Evolutionary conservation across 257 asterid genomes (phyloP).

Genomic region (Primulina tabacum): DNA sequence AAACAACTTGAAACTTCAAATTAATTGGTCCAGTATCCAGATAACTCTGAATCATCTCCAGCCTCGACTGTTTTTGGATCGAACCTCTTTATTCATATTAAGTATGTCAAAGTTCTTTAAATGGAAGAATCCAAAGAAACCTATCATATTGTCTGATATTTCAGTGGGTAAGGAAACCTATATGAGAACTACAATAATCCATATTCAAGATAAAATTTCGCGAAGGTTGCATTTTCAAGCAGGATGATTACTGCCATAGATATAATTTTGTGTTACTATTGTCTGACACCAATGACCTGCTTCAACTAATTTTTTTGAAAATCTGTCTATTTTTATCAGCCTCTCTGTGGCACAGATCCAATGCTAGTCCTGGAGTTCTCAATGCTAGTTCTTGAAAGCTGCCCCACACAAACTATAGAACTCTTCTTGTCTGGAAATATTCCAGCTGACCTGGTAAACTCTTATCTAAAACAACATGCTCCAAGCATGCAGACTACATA

Average conservation of each 20-base stretch:
- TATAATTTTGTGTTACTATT: background rate
- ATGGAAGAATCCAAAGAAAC: no score
- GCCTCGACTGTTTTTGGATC: background rate
- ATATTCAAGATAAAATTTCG: no score
- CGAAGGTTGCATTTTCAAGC: background rate
- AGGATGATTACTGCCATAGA: background rate
- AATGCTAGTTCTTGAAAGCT: constrained; percentile 88
- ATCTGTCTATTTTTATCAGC: constrained; percentile 47
- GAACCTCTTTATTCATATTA: background rate
- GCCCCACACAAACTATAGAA: constrained; percentile 88
- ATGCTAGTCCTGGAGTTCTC: constrained; percentile 96
- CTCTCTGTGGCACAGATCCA: constrained; percentile 88
- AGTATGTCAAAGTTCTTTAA: background rate
- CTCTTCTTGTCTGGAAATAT: constrained; percentile 93
- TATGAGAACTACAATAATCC: background rate
- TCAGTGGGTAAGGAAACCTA: background rate
- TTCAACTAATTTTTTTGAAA: constrained; percentile 16
- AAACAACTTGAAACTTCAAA: background rate
- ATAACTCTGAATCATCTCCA: constrained; percentile 11
- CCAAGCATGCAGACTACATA: constrained; percentile 90
- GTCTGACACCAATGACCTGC: constrained; percentile 13
- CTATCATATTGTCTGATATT: no score
- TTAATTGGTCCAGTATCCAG: background rate
- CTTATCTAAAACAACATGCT: constrained; percentile 92
- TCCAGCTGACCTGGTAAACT: constrained; percentile 91